Percentiles rank a stretch among this genome's conserved stretches.
Evolutionary conservation across 1,284 basidiomycete genomes (phyloP).

Genomic region (Bjerkandera adusta): DNA sequence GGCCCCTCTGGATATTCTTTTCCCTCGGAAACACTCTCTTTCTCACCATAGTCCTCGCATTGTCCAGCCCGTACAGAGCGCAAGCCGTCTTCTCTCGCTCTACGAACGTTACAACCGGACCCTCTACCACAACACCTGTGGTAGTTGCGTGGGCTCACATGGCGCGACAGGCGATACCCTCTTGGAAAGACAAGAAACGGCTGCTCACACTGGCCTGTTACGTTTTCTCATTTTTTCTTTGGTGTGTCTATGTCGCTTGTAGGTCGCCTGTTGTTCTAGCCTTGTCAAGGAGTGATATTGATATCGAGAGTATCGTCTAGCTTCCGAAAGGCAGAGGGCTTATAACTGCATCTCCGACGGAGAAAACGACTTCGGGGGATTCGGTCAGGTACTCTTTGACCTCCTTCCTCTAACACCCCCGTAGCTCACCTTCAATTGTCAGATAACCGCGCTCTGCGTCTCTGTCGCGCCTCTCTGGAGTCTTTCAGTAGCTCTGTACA

Average conservation of each 20-base stretch:
- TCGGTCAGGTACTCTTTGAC: conserved; percentile 26
- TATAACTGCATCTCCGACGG: conserved; percentile 25
- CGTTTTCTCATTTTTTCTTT: conserved; percentile 18
- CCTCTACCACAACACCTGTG: conserved; percentile 12
- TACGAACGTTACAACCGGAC: conserved; percentile 7
- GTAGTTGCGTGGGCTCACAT: conserved; percentile 12
- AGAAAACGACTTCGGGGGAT: conserved; percentile 26
- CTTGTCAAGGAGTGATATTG: too few species aligned
- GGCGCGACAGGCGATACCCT: conserved; percentile 9
- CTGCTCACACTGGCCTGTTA: conserved; percentile 23
- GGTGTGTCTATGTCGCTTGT: conserved; percentile 26
- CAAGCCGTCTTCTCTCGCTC: conserved; percentile 13
- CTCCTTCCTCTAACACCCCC: neutral
- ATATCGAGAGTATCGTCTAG: too few species aligned
- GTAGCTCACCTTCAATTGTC: neutral
- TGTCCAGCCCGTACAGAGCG: conserved; percentile 23
- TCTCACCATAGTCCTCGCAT: conserved; percentile 25
- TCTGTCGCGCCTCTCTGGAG: conserved; percentile 28
- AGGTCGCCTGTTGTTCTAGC: conserved; percentile 5
- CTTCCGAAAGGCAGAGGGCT: conserved; percentile 24
- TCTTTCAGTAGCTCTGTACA: conserved; percentile 26
- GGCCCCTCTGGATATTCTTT: conserved; percentile 30
- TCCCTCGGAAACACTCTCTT: conserved; percentile 25
- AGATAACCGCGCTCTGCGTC: conserved; percentile 19
- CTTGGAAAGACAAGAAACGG: conserved; percentile 14